Percentiles rank a stretch among this genome's conserved stretches.
Conservation (phyloP, 2,329 filamentous ascomycete species). For the Hypomyces perniciosus region DNA sequence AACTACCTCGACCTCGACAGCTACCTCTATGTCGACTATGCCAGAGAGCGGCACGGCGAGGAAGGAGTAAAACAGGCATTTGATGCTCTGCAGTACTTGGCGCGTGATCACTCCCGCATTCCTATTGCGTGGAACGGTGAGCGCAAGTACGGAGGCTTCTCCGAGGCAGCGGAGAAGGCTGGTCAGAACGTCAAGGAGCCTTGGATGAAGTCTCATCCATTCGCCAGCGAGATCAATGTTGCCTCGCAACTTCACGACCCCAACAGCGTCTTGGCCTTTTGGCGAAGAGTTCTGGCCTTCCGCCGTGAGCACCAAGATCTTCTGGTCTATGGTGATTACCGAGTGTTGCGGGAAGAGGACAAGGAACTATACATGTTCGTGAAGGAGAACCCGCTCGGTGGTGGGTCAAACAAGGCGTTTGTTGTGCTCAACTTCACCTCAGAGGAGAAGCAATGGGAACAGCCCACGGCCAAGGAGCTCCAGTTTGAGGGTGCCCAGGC, state of each 20-base stretch:
- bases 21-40: conserved; percentile 33
- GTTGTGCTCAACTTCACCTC: conserved; percentile 29
- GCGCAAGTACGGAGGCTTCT: conserved; percentile 28
- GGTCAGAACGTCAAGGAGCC: conserved; percentile 24
- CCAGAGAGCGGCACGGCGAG: conserved; percentile 23
- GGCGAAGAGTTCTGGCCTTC: conserved; percentile 26
- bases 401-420: conserved; percentile 18
- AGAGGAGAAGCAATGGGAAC: conserved; percentile 21
- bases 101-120: conserved; percentile 58
- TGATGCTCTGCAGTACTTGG: conserved; percentile 26
- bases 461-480: conserved; percentile 20
- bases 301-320: conserved; percentile 27
- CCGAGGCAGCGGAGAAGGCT: conserved; percentile 28
- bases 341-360: conserved; percentile 20
- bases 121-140: conserved; percentile 58
- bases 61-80: conserved; percentile 32
- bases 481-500: conserved; percentile 11
- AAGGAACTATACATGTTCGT: conserved; percentile 23
- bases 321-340: conserved; percentile 31
- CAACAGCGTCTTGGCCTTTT: conserved; percentile 29
- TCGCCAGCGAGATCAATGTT: conserved; percentile 45
- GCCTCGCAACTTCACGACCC: conserved; percentile 42
- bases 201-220: conserved; percentile 29
- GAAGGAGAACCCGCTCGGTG: conserved; percentile 23
- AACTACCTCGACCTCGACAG: conserved; percentile 46